Evolutionary conservation across 257 asterid species (phyloP).

Genomic region (Misopates orontium): DNA sequence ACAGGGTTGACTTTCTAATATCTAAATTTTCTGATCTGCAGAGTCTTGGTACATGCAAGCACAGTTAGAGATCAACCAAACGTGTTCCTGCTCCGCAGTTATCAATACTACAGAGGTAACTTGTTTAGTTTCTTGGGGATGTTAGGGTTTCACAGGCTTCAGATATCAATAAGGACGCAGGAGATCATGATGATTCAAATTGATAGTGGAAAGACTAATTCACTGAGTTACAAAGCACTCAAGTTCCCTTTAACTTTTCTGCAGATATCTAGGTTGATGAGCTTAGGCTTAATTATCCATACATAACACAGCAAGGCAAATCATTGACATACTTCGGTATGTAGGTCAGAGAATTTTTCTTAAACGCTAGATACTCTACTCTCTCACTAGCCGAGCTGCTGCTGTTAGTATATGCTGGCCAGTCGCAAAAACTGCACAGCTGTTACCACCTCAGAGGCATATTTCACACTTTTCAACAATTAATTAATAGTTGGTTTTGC

Average conservation of each 20-base stretch:
- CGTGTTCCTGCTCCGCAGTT: background rate
- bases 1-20: conserved; percentile 12
- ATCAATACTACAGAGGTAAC: background rate
- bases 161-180: background rate
- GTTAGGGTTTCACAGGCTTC: conserved; percentile 3
- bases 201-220: conserved; percentile 3
- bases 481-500: too few species aligned
- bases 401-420: too few species aligned
- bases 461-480: too few species aligned
- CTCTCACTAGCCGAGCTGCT: too few species aligned
- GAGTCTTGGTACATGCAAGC: background rate
- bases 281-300: too few species aligned
- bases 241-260: background rate
- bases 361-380: too few species aligned
- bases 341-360: too few species aligned
- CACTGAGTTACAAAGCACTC: conserved; percentile 15
- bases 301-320: too few species aligned
- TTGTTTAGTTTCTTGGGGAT: conserved; percentile 4
- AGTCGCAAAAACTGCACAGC: too few species aligned
- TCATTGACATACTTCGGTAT: too few species aligned
- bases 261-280: background rate
- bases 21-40: background rate
- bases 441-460: too few species aligned
- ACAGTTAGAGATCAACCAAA: background rate
- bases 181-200: conserved; percentile 12